Percentiles rank a stretch among this genome's conserved stretches.
These are phyloP conservation scores for Phytopythium aichiense DNA, from an alignment of 352 stramenopile genomes.

Conservation along the genomic window DNA sequence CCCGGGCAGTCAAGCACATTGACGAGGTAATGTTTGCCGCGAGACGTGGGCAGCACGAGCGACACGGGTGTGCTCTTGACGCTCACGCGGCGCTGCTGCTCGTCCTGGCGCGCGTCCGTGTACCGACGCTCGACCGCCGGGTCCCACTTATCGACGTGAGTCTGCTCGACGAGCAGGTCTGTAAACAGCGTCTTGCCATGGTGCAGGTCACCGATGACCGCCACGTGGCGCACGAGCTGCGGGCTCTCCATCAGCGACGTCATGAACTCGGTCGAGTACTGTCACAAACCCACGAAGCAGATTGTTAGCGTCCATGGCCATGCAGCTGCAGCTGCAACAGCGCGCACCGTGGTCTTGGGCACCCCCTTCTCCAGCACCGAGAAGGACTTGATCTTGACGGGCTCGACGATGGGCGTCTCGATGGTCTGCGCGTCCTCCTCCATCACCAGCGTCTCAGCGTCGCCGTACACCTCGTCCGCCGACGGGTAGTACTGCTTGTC, in stretches of 20 bases:
- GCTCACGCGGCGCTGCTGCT: conserved; percentile 96
- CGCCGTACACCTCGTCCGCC: conserved; percentile 95
- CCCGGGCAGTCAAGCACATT: conserved; percentile 97
- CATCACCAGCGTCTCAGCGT: conserved; percentile 96
- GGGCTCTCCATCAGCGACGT: conserved; percentile 89
- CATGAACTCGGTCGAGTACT: conserved; percentile 89
- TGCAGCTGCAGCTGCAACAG: not conserved
- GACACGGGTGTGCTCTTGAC: conserved; percentile 97
- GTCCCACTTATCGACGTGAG: conserved; percentile 82
- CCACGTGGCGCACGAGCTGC: conserved; percentile 91
- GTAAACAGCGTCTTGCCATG: conserved; percentile 93
- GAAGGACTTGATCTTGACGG: conserved; percentile 93
- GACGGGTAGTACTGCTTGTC: conserved; percentile 99
- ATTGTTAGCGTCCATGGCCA: not conserved
- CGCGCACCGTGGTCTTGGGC: conserved; percentile 54
- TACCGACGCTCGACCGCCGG: conserved; percentile 82
- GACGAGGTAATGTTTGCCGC: conserved; percentile 95
- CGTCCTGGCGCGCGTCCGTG: conserved; percentile 95
- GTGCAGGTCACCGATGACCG: conserved; percentile 97
- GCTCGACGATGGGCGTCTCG: conserved; percentile 97
- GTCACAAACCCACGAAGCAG: not conserved
- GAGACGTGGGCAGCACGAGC: conserved; percentile 90
- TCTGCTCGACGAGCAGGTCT: conserved; percentile 91
- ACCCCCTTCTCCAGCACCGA: conserved; percentile 81
- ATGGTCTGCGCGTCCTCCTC: conserved; percentile 99